phyloP scores from a whole-genome alignment of 116 monocot species.

The Iris pallida region DNA sequence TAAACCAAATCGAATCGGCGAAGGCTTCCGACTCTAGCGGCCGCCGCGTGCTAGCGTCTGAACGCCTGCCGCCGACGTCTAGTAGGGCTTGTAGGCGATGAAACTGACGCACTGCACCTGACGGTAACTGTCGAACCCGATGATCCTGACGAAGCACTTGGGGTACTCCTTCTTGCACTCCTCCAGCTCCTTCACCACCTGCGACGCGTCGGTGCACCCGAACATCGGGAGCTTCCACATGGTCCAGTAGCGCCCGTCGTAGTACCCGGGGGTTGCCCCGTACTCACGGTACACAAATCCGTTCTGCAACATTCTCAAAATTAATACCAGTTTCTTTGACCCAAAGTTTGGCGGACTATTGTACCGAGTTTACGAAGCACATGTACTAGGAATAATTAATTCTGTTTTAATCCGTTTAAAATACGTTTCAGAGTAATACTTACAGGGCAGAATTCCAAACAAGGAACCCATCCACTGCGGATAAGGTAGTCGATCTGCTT shows the following conservation, averaged over 20 bases:
- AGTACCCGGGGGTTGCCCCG: constrained; percentile 58
- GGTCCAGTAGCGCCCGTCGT: constrained; percentile 76
- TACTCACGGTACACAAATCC: constrained; percentile 57
- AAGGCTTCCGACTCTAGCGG: no score
- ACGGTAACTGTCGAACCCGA: constrained; percentile 79
- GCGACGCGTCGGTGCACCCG: constrained; percentile 57
- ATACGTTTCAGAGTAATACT: neutral
- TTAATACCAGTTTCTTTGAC: neutral
- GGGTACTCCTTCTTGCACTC: constrained; percentile 69
- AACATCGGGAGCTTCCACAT: constrained; percentile 93
- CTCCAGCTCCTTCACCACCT: constrained; percentile 49
- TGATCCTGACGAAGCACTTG: constrained; percentile 36
- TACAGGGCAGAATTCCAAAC: constrained; percentile 51
- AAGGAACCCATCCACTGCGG: constrained; percentile 60
- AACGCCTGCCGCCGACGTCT: no score
- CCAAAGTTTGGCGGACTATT: neutral
- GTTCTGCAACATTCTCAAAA: constrained; percentile 3
- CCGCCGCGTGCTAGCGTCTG: no score
- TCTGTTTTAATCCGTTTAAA: no score
- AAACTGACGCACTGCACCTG: constrained; percentile 81
- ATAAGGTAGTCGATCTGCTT: constrained; percentile 73
- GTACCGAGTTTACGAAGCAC: no score
- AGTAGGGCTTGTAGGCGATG: constrained; percentile 51
- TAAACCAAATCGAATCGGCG: no score
- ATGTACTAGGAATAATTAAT: no score